A percentile compares a stretch with the other conserved stretches of the same genome.
These are phyloP conservation scores for Globisporangium alternatum DNA, from an alignment of 352 stramenopile species.

Conservation along the genomic window DNA sequence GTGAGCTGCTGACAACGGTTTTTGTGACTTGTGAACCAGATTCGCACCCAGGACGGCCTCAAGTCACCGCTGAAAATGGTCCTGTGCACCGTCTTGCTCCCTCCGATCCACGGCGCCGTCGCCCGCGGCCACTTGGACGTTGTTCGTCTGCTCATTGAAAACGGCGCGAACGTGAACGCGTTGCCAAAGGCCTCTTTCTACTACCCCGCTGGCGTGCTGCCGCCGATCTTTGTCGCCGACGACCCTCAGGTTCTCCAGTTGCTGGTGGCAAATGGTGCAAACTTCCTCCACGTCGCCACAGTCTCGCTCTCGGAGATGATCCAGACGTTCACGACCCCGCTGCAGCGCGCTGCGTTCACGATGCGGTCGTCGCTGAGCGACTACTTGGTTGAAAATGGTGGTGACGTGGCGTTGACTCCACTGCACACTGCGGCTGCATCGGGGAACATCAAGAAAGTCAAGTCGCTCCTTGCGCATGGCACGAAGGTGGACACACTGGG, in stretches of 20 bases:
- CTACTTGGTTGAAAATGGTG: slow-evolving; percentile 60
- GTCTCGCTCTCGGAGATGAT: slow-evolving; percentile 39
- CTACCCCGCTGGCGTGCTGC: slow-evolving; percentile 48
- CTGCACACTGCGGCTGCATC: slow-evolving; percentile 67
- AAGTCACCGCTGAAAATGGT: slow-evolving; percentile 44
- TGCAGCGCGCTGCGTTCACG: slow-evolving; percentile 70
- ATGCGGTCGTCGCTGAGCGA: slow-evolving; percentile 55
- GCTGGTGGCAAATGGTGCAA: slow-evolving; percentile 57
- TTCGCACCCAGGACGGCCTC: slow-evolving; percentile 59
- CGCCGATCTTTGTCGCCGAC: slow-evolving; percentile 74
- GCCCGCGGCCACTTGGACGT: slow-evolving; percentile 61
- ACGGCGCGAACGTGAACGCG: slow-evolving; percentile 55
- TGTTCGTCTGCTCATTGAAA: slow-evolving; percentile 57
- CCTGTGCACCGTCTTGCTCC: slow-evolving; percentile 62
- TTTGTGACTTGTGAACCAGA: slow-evolving; percentile 19
- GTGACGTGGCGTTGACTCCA: slow-evolving; percentile 73
- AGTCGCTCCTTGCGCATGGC: slow-evolving; percentile 36
- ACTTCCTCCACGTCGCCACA: slow-evolving; percentile 61
- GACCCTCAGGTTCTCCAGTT: slow-evolving; percentile 67
- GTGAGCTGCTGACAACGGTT: neutral
- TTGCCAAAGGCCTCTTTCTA: slow-evolving; percentile 67
- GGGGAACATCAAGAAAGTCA: slow-evolving; percentile 41
- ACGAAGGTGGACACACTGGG: slow-evolving; percentile 48
- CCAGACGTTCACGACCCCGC: slow-evolving; percentile 42
- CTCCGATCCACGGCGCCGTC: slow-evolving; percentile 66